Evolutionary conservation across 768 basidiomycete species (phyloP), one percentile per base, ranked within the genome.

Genomic region (Lentinus tigrinus): DNA sequence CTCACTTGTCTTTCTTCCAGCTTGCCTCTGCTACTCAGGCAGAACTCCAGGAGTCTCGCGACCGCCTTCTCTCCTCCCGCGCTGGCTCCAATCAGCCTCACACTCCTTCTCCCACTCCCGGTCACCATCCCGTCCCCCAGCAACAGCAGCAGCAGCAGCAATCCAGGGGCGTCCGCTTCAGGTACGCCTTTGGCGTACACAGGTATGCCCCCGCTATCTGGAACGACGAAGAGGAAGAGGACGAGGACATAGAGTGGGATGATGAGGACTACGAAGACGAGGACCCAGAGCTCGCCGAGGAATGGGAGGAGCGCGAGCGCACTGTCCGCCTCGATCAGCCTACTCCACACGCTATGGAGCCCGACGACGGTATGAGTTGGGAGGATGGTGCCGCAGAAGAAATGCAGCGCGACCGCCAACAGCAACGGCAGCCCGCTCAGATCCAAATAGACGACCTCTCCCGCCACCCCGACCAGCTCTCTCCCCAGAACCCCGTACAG

Each of bases 341-440:
- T 63, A 48, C 73, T 44, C 56, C 62, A 4, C 46, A 49, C 6
- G 57, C 40, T 19, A 83, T 87, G 78, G 88, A 89, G 52, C 83
- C 81, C 0, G 92, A 93, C 59, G 93, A 95, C 65, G 89, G 87
- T 2, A 91, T 95, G 84, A 81, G 82, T 58, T 95, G 95, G 94
- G 93, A 94, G 47, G 90, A 93, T 53, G 72, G 77, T 37, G 81
- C 78, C 11, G 85, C 82, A 2, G 83, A 81, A 52, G 77, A 79
- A 43, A 78, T 64, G 57, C 72, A 73, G 54, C 49, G 60, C 47
- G 53, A 64, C 37, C 46, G 63, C 4, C 61, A 66, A 23, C n/a
- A n/a, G n/a, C 59, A 65, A 31, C 63, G 63, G 37, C 58, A 60
- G 51, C 57, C 27, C 17, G 47, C 58, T 3, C 54, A 55, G 38